These are phyloP conservation scores for Trametes cinnabarina DNA, from an alignment of 768 basidiomycete genomes.

Conservation along the genomic window DNA sequence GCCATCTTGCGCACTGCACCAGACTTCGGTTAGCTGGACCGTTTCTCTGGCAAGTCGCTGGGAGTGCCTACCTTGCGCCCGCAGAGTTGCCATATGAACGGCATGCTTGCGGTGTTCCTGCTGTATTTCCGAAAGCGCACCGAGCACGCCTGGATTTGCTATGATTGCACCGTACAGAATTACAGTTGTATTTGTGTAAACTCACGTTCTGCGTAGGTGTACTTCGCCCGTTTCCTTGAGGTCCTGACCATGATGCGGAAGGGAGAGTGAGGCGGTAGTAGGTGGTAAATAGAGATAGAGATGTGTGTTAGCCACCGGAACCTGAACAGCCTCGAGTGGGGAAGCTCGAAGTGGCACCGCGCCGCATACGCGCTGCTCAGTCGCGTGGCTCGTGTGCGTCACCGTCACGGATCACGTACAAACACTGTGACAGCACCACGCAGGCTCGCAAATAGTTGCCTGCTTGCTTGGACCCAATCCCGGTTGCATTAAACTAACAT, in stretches of 20 bases:
- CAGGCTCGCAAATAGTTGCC: too few relatives aligned
- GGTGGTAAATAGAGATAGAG: background rate
- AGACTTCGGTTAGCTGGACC: background rate
- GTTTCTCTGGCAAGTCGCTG: background rate
- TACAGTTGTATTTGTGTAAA: too few relatives aligned
- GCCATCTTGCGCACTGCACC: constrained; percentile 46
- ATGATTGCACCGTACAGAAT: too few relatives aligned
- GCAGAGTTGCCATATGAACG: constrained; percentile 45
- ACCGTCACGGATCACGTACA: background rate
- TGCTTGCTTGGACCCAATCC: too few relatives aligned
- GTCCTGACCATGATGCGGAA: constrained; percentile 12
- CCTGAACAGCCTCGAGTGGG: background rate
- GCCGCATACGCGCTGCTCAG: constrained; percentile 9
- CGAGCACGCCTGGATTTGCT: constrained; percentile 46
- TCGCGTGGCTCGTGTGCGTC: constrained; percentile 10
- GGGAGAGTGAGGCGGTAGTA: background rate
- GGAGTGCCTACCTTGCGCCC: constrained; percentile 42
- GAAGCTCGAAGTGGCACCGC: constrained; percentile 1
- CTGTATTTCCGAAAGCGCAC: constrained; percentile 44
- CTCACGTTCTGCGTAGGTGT: constrained; percentile 43
- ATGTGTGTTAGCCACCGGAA: background rate
- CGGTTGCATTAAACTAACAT: too few relatives aligned
- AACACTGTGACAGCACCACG: too few relatives aligned
- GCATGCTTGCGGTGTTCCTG: constrained; percentile 44
- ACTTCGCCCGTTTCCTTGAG: constrained; percentile 28